Conservation (phyloP, 108 stramenopile species). For the Schizochytrium sp. region DNA sequence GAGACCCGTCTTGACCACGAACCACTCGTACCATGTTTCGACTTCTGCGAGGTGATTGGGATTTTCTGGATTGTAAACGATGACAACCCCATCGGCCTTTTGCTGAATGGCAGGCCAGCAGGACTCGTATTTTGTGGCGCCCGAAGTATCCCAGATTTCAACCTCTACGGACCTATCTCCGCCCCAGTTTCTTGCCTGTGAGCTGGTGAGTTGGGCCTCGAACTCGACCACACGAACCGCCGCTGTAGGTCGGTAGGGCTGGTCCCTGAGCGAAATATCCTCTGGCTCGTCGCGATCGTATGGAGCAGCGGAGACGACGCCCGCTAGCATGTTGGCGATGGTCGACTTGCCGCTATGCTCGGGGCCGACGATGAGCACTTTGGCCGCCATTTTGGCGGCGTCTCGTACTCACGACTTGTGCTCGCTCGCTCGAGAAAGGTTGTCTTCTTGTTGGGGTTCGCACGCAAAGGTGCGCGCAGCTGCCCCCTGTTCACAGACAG, state of each 20-base stretch:
- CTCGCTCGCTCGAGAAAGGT: not conserved
- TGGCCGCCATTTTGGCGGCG: not conserved
- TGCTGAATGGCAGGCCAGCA: slow-evolving; percentile 15
- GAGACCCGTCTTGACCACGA: not conserved
- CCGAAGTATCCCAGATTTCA: not conserved
- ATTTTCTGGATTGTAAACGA: slow-evolving; percentile 9
- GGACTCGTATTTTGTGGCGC: not conserved
- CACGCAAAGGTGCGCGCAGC: no score
- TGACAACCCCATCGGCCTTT: not conserved
- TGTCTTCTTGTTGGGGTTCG: no score
- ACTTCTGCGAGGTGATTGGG: not conserved
- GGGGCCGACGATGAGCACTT: not conserved
- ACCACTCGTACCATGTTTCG: slow-evolving; percentile 19
- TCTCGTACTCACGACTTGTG: no score
- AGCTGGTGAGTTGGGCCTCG: not conserved
- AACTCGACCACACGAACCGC: slow-evolving; percentile 6
- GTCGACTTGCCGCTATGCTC: not conserved
- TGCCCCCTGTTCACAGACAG: no score
- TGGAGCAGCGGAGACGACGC: not conserved
- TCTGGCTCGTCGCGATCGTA: not conserved
- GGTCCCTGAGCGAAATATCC: not conserved
- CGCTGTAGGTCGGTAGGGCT: not conserved
- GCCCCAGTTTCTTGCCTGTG: not conserved
- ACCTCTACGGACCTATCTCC: not conserved
- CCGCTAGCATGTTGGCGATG: not conserved